Conservation (phyloP, 2,329 filamentous ascomycete genomes). For the Xylaria sp. region DNA sequence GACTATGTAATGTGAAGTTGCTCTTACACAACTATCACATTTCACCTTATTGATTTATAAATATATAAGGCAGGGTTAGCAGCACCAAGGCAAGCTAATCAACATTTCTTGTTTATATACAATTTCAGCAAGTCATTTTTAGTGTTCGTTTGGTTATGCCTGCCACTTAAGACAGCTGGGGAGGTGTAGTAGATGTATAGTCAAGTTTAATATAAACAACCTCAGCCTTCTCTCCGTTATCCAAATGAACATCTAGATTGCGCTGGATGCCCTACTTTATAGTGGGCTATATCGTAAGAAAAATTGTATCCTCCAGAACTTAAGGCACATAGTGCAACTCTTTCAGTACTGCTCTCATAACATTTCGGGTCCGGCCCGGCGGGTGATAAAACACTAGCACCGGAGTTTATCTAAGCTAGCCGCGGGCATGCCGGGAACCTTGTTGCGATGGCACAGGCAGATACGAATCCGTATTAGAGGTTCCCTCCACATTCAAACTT, state of each 20-base stretch:
- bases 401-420: background rate
- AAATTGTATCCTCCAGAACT: background rate
- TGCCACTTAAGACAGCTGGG: too few species aligned
- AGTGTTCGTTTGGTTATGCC: too few species aligned
- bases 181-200: too few species aligned
- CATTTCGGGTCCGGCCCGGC: slow-evolving; percentile 7
- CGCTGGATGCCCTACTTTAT: background rate
- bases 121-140: too few species aligned
- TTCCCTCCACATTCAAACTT: slow-evolving; percentile 2
- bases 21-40: too few species aligned
- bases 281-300: background rate
- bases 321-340: background rate
- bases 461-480: slow-evolving; percentile 29
- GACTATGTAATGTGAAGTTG: too few species aligned
- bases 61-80: too few species aligned
- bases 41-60: too few species aligned
- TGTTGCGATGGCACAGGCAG: background rate
- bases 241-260: background rate
- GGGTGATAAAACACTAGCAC: background rate
- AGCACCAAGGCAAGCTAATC: too few species aligned
- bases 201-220: background rate
- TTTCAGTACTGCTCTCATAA: background rate
- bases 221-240: background rate
- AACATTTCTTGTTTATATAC: too few species aligned
- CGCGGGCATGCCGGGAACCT: slow-evolving; percentile 1